Conservation (phyloP, 352 stramenopile species). For the Phytophthora constricta region DNA sequence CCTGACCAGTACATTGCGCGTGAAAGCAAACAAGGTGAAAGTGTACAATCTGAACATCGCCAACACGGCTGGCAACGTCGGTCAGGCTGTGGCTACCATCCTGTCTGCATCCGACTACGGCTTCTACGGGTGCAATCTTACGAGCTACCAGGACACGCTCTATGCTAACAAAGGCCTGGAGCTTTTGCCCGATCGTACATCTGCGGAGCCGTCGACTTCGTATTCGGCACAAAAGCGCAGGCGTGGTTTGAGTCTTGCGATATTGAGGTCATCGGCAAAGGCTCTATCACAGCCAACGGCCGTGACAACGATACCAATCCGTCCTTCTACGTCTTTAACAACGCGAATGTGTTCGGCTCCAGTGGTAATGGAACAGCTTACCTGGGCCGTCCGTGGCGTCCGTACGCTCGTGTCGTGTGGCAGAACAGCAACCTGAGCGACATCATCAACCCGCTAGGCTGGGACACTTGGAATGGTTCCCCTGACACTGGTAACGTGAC, state of each 20-base stretch:
- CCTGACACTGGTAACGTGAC: conserved; percentile 24
- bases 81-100: conserved; percentile 23
- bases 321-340: conserved; percentile 32
- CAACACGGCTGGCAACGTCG: conserved; percentile 19
- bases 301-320: conserved; percentile 22
- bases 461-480: conserved; percentile 19
- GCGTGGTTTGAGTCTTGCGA: conserved; percentile 32
- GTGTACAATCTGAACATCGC: conserved; percentile 33
- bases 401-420: conserved; percentile 23
- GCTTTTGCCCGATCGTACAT: conserved; percentile 26
- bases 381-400: conserved; percentile 21
- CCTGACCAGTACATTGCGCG: conserved; percentile 20
- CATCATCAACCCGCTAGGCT: conserved; percentile 24
- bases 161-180: conserved; percentile 19
- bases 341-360: conserved; percentile 17
- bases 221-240: conserved; percentile 24
- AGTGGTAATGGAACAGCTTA: conserved; percentile 7
- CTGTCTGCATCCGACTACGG: conserved; percentile 19
- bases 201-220: conserved; percentile 21
- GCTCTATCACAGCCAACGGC: conserved; percentile 22
- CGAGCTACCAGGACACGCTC: conserved; percentile 27
- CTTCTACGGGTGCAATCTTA: conserved; percentile 30
- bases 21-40: conserved; percentile 25
- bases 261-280: conserved; percentile 18
- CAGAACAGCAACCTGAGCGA: conserved; percentile 24